Evolutionary conservation across 352 stramenopile species (phyloP).

Genomic region (Detonula confervacea): DNA sequence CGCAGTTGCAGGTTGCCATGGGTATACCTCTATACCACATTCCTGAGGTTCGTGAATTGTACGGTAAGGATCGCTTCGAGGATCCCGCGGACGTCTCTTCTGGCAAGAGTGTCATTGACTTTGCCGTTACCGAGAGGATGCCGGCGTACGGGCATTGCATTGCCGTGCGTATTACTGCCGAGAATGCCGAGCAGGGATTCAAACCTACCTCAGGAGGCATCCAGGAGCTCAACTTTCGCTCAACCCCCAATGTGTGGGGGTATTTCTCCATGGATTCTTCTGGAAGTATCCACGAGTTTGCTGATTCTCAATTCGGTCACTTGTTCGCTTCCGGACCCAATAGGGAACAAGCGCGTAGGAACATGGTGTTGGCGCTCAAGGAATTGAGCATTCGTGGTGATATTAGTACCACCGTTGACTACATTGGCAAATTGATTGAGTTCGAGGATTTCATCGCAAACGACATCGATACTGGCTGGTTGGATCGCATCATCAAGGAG

Average conservation of each 20-base stretch:
- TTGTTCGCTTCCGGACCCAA: slow-evolving; percentile 97
- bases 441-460: slow-evolving; percentile 98
- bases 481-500: slow-evolving; percentile 95
- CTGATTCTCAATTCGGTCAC: slow-evolving; percentile 99
- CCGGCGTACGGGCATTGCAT: slow-evolving; percentile 95
- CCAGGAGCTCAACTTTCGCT: slow-evolving; percentile 99
- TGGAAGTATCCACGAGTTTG: slow-evolving; percentile 99
- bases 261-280: slow-evolving; percentile 99
- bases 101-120: slow-evolving; percentile 91
- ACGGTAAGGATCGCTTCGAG: slow-evolving; percentile 92
- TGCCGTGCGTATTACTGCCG: slow-evolving; percentile 98
- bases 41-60: slow-evolving; percentile 97
- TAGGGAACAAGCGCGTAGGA: slow-evolving; percentile 92
- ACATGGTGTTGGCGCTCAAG: slow-evolving; percentile 97
- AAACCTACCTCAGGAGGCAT: slow-evolving; percentile 97
- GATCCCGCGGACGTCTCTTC: slow-evolving; percentile 61
- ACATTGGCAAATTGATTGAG: slow-evolving; percentile 99
- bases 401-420: slow-evolving; percentile 99
- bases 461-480: slow-evolving; percentile 98
- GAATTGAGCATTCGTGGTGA: slow-evolving; percentile 99
- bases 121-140: slow-evolving; percentile 86
- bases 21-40: slow-evolving; percentile 99
- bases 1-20: slow-evolving; percentile 97
- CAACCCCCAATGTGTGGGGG: slow-evolving; percentile 98
- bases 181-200: slow-evolving; percentile 99